Percentiles rank a stretch among this genome's conserved stretches.
Conservation (phyloP, 768 basidiomycete species). For the Suillus spraguei region DNA sequence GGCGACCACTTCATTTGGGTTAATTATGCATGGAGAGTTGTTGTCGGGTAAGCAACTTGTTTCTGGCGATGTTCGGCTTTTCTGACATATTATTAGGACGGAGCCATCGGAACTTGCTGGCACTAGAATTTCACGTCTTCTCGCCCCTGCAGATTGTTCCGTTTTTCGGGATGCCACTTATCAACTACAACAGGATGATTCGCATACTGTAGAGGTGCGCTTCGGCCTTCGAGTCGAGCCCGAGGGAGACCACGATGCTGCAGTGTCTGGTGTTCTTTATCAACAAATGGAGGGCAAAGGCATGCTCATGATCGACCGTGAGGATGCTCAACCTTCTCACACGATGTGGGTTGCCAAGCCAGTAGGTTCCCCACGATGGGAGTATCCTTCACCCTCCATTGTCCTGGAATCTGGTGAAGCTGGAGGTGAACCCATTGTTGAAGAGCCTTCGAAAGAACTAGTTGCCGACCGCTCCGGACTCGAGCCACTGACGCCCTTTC, state of each 20-base stretch:
- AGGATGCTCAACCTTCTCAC: conserved; percentile 85
- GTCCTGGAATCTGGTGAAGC: conserved; percentile 51
- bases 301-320: conserved; percentile 96
- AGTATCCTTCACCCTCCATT: conserved; percentile 65
- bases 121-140: conserved; percentile 77
- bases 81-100: conserved; percentile 51
- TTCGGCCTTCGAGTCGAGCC: conserved; percentile 85
- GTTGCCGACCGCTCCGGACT: conserved; percentile 39
- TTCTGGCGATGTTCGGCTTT: conserved; percentile 10
- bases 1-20: conserved; percentile 96
- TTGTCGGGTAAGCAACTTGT: conserved; percentile 70
- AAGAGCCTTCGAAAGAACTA: conserved; percentile 37
- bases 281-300: conserved; percentile 97
- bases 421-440: conserved; percentile 36
- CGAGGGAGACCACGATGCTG: conserved; percentile 55
- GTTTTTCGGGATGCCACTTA: conserved; percentile 88
- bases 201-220: conserved; percentile 89
- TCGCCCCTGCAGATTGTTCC: conserved; percentile 76
- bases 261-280: conserved; percentile 53
- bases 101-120: conserved; percentile 81
- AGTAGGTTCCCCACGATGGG: conserved; percentile 67
- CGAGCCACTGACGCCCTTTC: conserved; percentile 69
- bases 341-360: conserved; percentile 99
- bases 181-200: conserved; percentile 86
- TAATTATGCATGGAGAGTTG: conserved; percentile 93